Base-by-base conservation (phyloP, 2,329 filamentous ascomycete species). In the Penicillium sp. region DNA sequence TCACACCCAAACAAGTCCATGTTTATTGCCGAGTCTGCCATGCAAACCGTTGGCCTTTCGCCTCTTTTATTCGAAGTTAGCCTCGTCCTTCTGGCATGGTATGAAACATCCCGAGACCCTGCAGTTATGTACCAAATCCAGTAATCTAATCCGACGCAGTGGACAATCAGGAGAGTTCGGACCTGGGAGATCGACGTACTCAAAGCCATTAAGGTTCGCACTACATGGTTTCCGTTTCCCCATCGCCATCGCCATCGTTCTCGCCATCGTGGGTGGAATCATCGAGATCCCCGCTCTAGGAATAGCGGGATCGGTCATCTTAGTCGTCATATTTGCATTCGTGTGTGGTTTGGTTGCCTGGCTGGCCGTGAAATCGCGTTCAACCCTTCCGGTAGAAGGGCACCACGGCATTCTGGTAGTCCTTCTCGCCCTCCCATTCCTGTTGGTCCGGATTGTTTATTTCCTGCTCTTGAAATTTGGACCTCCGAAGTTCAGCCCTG, bases 51-150 rank as follows among this genome's bases (percentile, higher is more conserved):
- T 25, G 65, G 64, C 1, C 59, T 67, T n/a, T 67, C 64, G 10
- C 63, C 63, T 31, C 57, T 68, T 16, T 49, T 67, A 16, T 66
- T 68, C 31, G 64, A 68, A 50, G 56, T 67, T 30, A 67, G 64
- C 46, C 47, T 65, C 22, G 46, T 66, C 9, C 56, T 67, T 45
- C 22, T 68, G 36, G 49, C 59, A 54, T 62, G 62, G 64, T 67
- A 57, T 14, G 52, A 31, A 8, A 9, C 16, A 24, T 38, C 22
- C 18, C 5, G 3, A 5, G 3, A 16, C 2, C 20, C 10, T 3
- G 13, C 1, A 5, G 30, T 0, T 4, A 18, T 13, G 18, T 18
- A 7, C 22, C 40, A 20, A 20, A 18, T 5, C 46, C 43, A 10
- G 36, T 9, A 50, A 28, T 9, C 1, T 31, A 8, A 38, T 28